Evolutionary conservation across 306 rosid species (phyloP).

Genomic region (Cyclanthera cordifolia): DNA sequence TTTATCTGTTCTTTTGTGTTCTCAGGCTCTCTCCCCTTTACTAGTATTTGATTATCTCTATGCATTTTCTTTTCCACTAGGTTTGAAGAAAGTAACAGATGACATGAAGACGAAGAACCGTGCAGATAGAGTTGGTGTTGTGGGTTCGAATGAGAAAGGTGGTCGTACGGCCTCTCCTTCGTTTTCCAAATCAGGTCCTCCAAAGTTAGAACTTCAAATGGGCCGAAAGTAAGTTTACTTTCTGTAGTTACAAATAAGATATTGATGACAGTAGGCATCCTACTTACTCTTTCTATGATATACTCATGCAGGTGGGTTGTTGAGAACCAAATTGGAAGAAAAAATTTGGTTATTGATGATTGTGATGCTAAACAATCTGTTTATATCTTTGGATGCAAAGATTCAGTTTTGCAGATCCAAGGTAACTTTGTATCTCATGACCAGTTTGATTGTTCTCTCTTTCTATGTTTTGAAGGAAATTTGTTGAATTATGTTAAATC

Average conservation of each 20-base stretch:
- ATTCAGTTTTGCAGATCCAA: constrained; percentile 82
- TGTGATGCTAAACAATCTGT: constrained; percentile 94
- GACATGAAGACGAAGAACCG: constrained; percentile 94
- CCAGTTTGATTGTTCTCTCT: background rate
- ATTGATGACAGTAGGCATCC: constrained; percentile 8
- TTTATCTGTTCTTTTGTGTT: background rate
- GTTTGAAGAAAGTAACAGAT: constrained; percentile 77
- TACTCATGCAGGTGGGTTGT: constrained; percentile 72
- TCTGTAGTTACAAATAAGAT: constrained; percentile 10
- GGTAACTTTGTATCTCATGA: constrained; percentile 34
- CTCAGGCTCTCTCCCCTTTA: constrained; percentile 2
- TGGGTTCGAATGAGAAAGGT: constrained; percentile 44
- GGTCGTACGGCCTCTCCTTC: constrained; percentile 37
- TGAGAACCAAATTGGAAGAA: constrained; percentile 85
- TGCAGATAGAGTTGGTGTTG: constrained; percentile 65
- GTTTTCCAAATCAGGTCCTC: constrained; percentile 66
- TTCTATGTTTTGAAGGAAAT: constrained; percentile 10
- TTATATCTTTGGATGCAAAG: constrained; percentile 91
- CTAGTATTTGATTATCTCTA: constrained; percentile 4
- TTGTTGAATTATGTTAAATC: no score
- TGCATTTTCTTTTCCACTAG: constrained; percentile 22
- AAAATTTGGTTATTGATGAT: constrained; percentile 69
- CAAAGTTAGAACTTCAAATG: constrained; percentile 92
- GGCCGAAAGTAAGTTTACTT: constrained; percentile 79
- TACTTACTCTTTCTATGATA: constrained; percentile 9